phyloP scores from a whole-genome alignment of 495 filamentous ascomycete species.

The Tuber melanosporum region DNA sequence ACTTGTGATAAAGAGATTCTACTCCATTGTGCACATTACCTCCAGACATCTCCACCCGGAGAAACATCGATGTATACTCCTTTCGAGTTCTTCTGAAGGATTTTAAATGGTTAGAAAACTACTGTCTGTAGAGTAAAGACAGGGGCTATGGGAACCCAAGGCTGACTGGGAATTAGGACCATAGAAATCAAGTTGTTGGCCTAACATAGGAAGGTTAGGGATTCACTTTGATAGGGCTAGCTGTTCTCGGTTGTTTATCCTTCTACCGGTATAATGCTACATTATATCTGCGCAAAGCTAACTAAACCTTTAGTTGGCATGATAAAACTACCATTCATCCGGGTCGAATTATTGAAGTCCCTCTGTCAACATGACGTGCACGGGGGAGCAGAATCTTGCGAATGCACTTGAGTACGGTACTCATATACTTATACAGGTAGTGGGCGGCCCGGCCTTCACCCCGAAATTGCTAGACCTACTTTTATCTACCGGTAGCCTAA shows the following conservation, averaged over 20 bases:
- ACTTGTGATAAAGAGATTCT: not conserved
- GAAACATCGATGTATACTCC: not conserved
- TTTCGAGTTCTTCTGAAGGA: not conserved
- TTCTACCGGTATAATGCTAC: not conserved
- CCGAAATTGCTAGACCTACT: not conserved
- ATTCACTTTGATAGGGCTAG: not conserved
- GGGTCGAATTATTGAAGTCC: not conserved
- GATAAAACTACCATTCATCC: not conserved
- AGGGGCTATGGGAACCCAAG: not conserved
- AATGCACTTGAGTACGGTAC: not conserved
- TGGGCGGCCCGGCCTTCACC: not conserved
- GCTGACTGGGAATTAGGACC: not conserved
- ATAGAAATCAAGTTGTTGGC: not conserved
- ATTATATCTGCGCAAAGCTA: not conserved
- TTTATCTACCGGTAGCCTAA: not conserved
- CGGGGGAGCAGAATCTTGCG: not conserved
- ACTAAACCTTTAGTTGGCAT: not conserved
- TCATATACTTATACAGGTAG: not conserved
- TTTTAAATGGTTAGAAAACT: not conserved
- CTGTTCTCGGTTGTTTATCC: not conserved
- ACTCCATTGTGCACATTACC: not conserved
- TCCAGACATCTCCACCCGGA: not conserved
- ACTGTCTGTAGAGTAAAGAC: not conserved
- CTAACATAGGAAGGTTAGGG: not conserved
- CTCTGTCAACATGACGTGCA: not conserved